phyloP scores from a whole-genome alignment of 2,329 filamentous ascomycete genomes.

The Trichoderma semiorbis region DNA sequence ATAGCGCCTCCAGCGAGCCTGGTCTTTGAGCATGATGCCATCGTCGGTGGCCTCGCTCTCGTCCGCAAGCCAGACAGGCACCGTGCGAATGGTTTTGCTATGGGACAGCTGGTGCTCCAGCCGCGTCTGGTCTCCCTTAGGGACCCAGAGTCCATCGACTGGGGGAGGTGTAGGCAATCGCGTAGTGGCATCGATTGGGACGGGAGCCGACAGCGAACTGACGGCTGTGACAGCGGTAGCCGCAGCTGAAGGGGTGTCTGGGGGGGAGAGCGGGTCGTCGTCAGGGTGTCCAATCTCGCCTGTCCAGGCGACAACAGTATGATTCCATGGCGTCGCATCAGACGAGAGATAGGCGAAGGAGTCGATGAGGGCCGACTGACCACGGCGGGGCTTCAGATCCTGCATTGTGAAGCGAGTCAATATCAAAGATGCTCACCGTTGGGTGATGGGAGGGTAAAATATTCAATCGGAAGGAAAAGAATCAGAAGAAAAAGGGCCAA shows the following conservation, averaged over 20 bases:
- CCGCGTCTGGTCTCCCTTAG: constrained; percentile 63
- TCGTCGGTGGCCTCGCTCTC: constrained; percentile 63
- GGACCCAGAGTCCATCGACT: constrained; percentile 67
- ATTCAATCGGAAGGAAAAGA: background rate
- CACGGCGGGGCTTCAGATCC: constrained; percentile 73
- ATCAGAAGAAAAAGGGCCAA: background rate
- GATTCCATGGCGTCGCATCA: constrained; percentile 80
- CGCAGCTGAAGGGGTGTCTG: constrained; percentile 42
- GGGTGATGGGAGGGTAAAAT: background rate
- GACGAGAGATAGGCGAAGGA: constrained; percentile 86
- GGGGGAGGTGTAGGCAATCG: constrained; percentile 56
- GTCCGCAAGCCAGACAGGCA: constrained; percentile 87
- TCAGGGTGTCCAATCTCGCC: constrained; percentile 68
- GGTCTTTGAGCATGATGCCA: constrained; percentile 74
- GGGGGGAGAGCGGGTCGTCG: constrained; percentile 42
- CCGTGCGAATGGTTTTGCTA: constrained; percentile 71
- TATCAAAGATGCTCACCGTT: background rate
- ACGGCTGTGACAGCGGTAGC: constrained; percentile 53
- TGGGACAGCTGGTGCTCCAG: constrained; percentile 72
- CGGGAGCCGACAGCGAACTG: constrained; percentile 74
- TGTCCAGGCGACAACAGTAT: constrained; percentile 92
- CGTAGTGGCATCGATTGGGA: constrained; percentile 64
- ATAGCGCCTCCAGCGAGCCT: constrained; percentile 82
- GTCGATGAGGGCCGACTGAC: constrained; percentile 89
- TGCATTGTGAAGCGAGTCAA: constrained; percentile 34